Evolutionary conservation across 164 flowering plant species (phyloP), one percentile per base, ranked within the genome.

Genomic region (Tetrastigma voinierianum): DNA sequence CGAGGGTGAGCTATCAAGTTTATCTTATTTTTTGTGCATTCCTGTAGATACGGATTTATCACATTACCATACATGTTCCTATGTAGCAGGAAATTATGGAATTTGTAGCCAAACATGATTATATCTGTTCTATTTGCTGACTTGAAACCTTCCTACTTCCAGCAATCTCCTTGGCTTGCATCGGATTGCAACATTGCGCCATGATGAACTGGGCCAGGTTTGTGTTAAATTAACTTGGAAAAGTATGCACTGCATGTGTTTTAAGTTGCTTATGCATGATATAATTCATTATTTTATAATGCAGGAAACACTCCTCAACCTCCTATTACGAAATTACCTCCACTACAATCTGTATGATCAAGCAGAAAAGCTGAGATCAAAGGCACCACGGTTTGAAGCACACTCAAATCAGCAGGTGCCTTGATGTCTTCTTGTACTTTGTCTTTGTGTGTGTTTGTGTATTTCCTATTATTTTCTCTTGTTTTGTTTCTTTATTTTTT

Each of bases 171-270:
- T 93, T 70, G 75, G 85, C 15, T 74, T 96, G 77, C 99, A 96
- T 64, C 91, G 97, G 23, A 82, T 87, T 74, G 92, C 98, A 25
- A 96, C 99, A 4, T 64, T 93, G 74, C 99, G 90, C 65, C 97
- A 84, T 73, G 99, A 96, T 75, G 99, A 96, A 72, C 78, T 96
- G 67, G 98, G 99, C 47, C 99, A 96, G 97, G 98, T 94, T 40
- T 56, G 81, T 77, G 60, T 73, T 57, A 32, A 32, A 32, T 32
- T 32, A 32, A 32, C 40, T 15, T 32, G 45, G 55, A 17, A 66
- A 17, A 7, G 14, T 15, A 48, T 51, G 63, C 40, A 68, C 59
- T 60, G 63, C 51, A 73, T 73, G 47, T 32, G 15, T 61, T 9
- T 54, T 60, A 51, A 46, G 43, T 46, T 51, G 21, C 13, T 64